Evolutionary conservation across 2,329 filamentous ascomycete genomes (phyloP).

Genomic region (Botryosphaeria agaves): DNA sequence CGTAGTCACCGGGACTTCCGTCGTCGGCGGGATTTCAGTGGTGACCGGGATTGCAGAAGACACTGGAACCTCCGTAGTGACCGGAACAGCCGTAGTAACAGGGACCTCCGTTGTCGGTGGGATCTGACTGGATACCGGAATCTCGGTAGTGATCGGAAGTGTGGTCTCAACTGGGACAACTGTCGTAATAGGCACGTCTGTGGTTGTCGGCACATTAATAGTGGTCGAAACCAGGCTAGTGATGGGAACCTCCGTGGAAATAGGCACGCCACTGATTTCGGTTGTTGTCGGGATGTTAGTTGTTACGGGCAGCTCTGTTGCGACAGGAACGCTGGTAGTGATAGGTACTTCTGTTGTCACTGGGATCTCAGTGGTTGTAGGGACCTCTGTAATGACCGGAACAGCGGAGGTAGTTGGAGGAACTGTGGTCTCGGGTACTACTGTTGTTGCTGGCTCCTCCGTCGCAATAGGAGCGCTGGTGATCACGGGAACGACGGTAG

Average conservation of each 20-base stretch:
- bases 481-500: too few species aligned
- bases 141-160: too few species aligned
- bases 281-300: neutral
- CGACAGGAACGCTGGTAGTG: neutral
- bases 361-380: constrained; percentile 1
- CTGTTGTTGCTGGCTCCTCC: too few species aligned
- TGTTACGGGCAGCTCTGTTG: neutral
- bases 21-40: constrained; percentile 2
- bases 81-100: constrained; percentile 1
- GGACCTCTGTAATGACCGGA: constrained; percentile 2
- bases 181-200: neutral
- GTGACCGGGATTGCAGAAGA: neutral
- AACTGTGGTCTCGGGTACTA: neutral
- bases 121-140: too few species aligned
- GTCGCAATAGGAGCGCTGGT: too few species aligned
- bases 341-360: neutral
- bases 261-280: neutral
- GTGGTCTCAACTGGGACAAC: too few species aligned
- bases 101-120: neutral
- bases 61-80: constrained; percentile 2
- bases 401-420: neutral
- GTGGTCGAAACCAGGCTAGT: neutral
- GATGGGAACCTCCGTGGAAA: neutral
- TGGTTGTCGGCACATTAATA: neutral
- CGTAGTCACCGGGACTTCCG: constrained; percentile 6